A percentile compares a stretch with the other conserved stretches of the same genome.
These are phyloP conservation scores for Parietichytrium sp. DNA, from an alignment of 108 stramenopile genomes.

Conservation along the genomic window DNA sequence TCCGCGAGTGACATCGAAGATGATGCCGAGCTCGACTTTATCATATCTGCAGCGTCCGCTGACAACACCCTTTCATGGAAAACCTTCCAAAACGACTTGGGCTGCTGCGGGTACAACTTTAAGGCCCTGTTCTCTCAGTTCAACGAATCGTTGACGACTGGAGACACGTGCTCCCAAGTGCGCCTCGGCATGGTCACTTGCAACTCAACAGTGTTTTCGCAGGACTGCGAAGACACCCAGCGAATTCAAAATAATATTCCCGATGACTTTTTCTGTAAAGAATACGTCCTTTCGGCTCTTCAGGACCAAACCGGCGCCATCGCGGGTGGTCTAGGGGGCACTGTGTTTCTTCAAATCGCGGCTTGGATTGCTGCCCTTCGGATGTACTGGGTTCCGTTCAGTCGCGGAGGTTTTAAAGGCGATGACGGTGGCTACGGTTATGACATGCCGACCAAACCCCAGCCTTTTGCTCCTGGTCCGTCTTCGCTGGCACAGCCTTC, in stretches of 20 bases:
- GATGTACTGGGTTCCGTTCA: conserved; percentile 34
- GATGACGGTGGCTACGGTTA: too few relatives aligned
- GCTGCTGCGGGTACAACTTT: conserved; percentile 36
- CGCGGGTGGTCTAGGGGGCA: neutral
- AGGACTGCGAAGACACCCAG: neutral
- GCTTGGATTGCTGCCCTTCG: neutral
- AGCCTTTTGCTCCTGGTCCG: too few relatives aligned
- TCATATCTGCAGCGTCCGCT: neutral
- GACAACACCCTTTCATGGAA: neutral
- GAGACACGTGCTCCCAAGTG: neutral
- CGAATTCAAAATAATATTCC: neutral
- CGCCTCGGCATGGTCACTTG: neutral
- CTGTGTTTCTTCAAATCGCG: neutral
- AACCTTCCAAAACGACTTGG: neutral
- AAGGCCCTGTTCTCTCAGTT: neutral
- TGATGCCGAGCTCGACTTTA: neutral
- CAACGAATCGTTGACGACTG: neutral
- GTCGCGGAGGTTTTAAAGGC: conserved; percentile 23
- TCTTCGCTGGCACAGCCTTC: too few relatives aligned
- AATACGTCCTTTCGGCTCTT: neutral
- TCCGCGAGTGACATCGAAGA: neutral
- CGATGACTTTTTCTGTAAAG: neutral
- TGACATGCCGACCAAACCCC: conserved; percentile 10
- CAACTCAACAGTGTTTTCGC: neutral
- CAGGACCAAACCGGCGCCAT: conserved; percentile 3